Base-by-base conservation (phyloP, 2,329 filamentous ascomycete species). In the Biscogniauxia sp. region DNA sequence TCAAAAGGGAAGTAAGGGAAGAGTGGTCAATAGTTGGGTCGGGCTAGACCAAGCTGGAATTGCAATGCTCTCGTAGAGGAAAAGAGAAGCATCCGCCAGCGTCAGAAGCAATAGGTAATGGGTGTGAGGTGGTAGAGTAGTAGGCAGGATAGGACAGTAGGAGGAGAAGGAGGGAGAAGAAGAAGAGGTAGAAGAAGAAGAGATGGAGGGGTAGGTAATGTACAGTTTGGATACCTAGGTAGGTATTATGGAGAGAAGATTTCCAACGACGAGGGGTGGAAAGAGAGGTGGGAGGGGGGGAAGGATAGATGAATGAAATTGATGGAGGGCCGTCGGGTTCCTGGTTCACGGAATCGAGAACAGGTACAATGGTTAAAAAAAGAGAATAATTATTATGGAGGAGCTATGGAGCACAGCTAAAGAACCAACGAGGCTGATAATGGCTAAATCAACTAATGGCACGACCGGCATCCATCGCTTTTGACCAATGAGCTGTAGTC, bases 291-390 rank as follows among this genome's bases (percentile, higher is more conserved):
- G 52, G 52, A 32, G 15, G 32, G 25, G 26, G 25, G 19, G 9
- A 37, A n/a, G 37, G 37, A n/a, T 45, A 45, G 37, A 45, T 45
- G 37, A 64, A 41, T 66, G 61, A 67, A 64, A 60, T 55, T 54
- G 60, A 19, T 17, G 19, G 50, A 45, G 23, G 19, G 52, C 13
- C 37, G 37, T 45, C 7, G 11, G 37, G 5, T 37, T 45, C 37
- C 37, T 45, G 37, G 37, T 45, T 45, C 11, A 45, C 15, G 17
- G 37, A 45, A 45, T 45, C 37, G 37, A 45, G 37, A 45, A 45
- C 13, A 45, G 37, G 17, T 45, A 45, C 37, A n/a, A 45, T n/a
- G 32, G 13, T 15, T 37, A 37, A 45, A n/a, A 45, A 45, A n/a
- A 45, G n/a, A n/a, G 11, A 45, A 9, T 45, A 2, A 45, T 17